phyloP scores from a whole-genome alignment of 2,329 filamentous ascomycete genomes.

The Ophiostoma quercus region DNA sequence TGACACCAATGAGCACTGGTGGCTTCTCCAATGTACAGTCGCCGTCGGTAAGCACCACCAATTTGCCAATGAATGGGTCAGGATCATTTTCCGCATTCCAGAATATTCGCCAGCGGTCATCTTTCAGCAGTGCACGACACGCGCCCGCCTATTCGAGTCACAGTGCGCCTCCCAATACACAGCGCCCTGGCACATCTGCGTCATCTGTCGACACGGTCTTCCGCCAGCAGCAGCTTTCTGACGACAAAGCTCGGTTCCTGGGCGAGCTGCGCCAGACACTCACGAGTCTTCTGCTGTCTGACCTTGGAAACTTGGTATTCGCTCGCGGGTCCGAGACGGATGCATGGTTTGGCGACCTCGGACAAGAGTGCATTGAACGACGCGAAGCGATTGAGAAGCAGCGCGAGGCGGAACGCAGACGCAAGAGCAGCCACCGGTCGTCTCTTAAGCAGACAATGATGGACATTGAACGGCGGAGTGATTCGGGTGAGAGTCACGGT shows the following conservation, averaged over 20 bases:
- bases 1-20: conserved; percentile 50
- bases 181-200: conserved; percentile 57
- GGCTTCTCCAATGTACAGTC: conserved; percentile 54
- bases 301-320: conserved; percentile 81
- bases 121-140: conserved; percentile 24
- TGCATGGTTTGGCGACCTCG: conserved; percentile 69
- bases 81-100: conserved; percentile 9
- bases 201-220: conserved; percentile 64
- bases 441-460: conserved; percentile 48
- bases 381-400: conserved; percentile 52
- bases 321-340: conserved; percentile 91
- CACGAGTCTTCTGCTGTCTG: conserved; percentile 79
- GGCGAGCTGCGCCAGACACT: conserved; percentile 71
- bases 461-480: conserved; percentile 64
- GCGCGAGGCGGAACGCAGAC: conserved; percentile 30
- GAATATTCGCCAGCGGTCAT: conserved; percentile 7
- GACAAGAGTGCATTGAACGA: conserved; percentile 60
- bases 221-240: conserved; percentile 54
- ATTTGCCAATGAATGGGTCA: conserved; percentile 40
- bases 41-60: conserved; percentile 57
- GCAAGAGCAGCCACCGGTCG: conserved; percentile 31
- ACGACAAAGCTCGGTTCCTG: conserved; percentile 75
- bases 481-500: conserved; percentile 46
- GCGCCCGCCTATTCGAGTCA: conserved; percentile 25
- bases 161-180: neutral